Evolutionary conservation across 176 grass and related monocot genomes (phyloP), one percentile per base, ranked within the genome.

Genomic region (Panicum miliaceum): DNA sequence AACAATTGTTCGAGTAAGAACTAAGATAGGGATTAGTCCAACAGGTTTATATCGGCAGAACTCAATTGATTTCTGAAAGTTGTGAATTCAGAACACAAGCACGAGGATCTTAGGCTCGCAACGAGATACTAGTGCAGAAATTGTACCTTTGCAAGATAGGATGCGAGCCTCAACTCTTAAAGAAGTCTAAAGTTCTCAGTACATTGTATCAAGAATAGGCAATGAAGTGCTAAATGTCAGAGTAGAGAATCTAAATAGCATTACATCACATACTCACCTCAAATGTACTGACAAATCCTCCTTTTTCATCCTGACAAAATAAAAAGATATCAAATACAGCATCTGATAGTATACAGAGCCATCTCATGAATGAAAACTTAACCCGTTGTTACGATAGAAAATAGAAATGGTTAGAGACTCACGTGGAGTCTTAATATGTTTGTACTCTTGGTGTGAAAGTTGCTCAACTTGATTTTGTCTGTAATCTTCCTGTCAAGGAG

Each of bases 361-460:
- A 36, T 14, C 45, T 19, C 68, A 64, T 74, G 46, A 74, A 74
- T 56, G 18, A 64, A 54, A 81, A 52, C 16, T 27, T n/a, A 78
- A 86, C 10, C 1, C 11, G 11, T 15, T 79, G 27, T 79, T 20
- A 40, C 40, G 19, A 76, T 35, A 32, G 54, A 25, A 7, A 37
- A 38, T 7, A 38, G 8, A 66, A 37, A 38, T 6, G 3, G 0
- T 56, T 78, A 63, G 4, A 6, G 42, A 4, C 81, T 64, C 12
- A 89, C 87, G 51, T 84, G 81, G 18, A 89, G 81, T 71, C 58
- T 89, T 74, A 89, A 66, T 46, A 89, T 70, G 62, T 84, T 82
- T 12, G 65, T 45, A 64, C 25, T 84, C 2, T 59, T 89, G 9
- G 14, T 63, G 25, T 52, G 41, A 16, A 74, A 89, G 53, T 72